These are phyloP conservation scores for Starmerella apis DNA, from an alignment of 805 yeast genomes.

Conservation along the genomic window DNA sequence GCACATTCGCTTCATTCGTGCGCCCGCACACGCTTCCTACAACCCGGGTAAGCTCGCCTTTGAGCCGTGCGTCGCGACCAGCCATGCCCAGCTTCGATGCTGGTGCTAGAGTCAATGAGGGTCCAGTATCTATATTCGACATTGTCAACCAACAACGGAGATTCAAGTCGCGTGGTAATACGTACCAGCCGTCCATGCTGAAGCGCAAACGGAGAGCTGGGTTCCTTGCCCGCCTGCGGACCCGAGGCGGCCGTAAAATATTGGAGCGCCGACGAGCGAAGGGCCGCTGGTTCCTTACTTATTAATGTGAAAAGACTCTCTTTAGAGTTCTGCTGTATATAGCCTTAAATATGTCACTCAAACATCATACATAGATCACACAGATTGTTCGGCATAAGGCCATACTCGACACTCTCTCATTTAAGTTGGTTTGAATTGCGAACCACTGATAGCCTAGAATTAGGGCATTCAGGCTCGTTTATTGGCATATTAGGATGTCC, in stretches of 20 bases:
- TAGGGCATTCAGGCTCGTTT: no score
- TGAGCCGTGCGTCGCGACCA: background rate
- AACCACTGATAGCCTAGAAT: no score
- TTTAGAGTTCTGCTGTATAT: background rate
- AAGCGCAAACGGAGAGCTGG: conserved; percentile 87
- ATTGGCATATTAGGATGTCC: no score
- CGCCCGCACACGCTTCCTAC: conserved; percentile 19
- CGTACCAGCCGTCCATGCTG: conserved; percentile 85
- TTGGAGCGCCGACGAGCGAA: conserved; percentile 68
- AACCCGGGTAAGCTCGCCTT: background rate
- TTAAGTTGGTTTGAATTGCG: no score
- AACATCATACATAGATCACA: no score
- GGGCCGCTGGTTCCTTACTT: conserved; percentile 88
- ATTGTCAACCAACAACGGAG: conserved; percentile 21
- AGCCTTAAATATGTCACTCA: background rate
- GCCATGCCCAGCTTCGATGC: background rate
- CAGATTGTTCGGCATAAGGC: no score
- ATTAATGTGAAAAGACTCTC: conserved; percentile 34
- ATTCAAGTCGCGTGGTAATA: conserved; percentile 73
- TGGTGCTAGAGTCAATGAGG: background rate
- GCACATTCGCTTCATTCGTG: conserved; percentile 19
- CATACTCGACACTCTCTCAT: no score
- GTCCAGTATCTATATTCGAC: conserved; percentile 14
- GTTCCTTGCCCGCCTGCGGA: conserved; percentile 70
- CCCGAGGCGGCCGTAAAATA: conserved; percentile 66